Conservation (phyloP, 257 asterid species). For the Jaltomata sinuosa region DNA sequence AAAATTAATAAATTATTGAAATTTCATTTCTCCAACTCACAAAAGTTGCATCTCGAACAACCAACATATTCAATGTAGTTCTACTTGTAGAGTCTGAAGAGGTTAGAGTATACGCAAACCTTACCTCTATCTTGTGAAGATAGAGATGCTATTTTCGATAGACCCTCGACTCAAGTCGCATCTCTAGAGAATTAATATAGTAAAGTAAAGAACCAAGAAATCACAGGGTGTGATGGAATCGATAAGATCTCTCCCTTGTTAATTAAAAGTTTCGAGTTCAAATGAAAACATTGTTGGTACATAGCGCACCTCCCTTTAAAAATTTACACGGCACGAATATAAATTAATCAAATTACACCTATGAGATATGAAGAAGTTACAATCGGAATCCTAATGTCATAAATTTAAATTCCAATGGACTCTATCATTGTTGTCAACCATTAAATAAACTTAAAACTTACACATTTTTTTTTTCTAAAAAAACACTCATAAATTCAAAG, state of each 20-base stretch:
- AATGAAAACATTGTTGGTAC: not conserved
- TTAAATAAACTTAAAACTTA: not conserved
- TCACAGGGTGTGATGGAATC: not conserved
- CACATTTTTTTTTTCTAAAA: not conserved
- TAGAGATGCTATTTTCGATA: not conserved
- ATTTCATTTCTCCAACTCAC: not conserved
- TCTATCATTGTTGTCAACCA: not conserved
- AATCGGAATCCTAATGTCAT: not conserved
- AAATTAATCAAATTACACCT: not conserved
- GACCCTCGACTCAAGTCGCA: not conserved
- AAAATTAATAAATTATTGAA: not conserved
- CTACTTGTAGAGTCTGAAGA: not conserved
- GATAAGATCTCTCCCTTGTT: not conserved
- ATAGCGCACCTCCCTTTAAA: not conserved
- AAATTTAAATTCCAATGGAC: not conserved
- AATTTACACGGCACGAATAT: not conserved
- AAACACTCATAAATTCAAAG: not conserved
- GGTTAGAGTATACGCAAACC: rapidly evolving
- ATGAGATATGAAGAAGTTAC: not conserved
- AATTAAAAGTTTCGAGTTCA: not conserved
- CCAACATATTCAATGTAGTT: not conserved
- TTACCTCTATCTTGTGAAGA: not conserved
- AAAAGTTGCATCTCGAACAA: not conserved
- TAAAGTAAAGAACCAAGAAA: not conserved
- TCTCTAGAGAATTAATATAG: not conserved